These are phyloP conservation scores for Colletotrichum falcatum DNA, from an alignment of 2,329 filamentous ascomycete genomes.

Conservation along the genomic window DNA sequence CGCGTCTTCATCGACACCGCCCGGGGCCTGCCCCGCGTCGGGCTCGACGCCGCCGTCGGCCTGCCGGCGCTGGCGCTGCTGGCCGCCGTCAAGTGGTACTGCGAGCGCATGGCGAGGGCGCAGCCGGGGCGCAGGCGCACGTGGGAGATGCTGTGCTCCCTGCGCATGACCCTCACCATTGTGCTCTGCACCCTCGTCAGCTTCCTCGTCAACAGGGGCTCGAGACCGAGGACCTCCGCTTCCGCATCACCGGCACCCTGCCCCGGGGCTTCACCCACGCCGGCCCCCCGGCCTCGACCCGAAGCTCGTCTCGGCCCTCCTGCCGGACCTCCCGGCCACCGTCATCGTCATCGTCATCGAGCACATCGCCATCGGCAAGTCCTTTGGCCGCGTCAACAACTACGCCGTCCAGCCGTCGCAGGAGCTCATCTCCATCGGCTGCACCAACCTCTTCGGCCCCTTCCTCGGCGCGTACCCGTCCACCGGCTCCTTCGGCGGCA, in stretches of 20 bases:
- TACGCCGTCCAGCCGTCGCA: slow-evolving; percentile 84
- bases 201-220: slow-evolving; percentile 72
- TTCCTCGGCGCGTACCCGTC: slow-evolving; percentile 71
- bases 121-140: slow-evolving; percentile 71
- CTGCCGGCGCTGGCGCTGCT: slow-evolving; percentile 76
- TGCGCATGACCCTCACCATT: slow-evolving; percentile 81
- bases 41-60: slow-evolving; percentile 79
- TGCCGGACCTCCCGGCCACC: slow-evolving; percentile 74
- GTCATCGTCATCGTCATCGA: slow-evolving; percentile 84
- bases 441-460: slow-evolving; percentile 79
- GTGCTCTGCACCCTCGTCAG: slow-evolving; percentile 81
- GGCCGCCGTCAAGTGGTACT: slow-evolving; percentile 67
- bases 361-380: slow-evolving; percentile 87
- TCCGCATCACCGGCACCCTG: slow-evolving; percentile 69
- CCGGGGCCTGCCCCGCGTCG: slow-evolving; percentile 59
- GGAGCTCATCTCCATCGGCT: slow-evolving; percentile 81
- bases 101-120: slow-evolving; percentile 69
- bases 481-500: slow-evolving; percentile 68
- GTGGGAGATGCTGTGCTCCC: slow-evolving; percentile 80
- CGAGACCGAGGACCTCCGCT: slow-evolving; percentile 60
- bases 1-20: slow-evolving; percentile 64
- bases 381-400: slow-evolving; percentile 82
- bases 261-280: slow-evolving; percentile 71
- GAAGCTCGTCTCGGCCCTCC: slow-evolving; percentile 67
- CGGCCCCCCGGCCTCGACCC: slow-evolving; percentile 68